Evolutionary conservation across 2,329 filamentous ascomycete genomes (phyloP), one percentile per base, ranked within the genome.

Genomic region (Fonsecaea pedrosoi): DNA sequence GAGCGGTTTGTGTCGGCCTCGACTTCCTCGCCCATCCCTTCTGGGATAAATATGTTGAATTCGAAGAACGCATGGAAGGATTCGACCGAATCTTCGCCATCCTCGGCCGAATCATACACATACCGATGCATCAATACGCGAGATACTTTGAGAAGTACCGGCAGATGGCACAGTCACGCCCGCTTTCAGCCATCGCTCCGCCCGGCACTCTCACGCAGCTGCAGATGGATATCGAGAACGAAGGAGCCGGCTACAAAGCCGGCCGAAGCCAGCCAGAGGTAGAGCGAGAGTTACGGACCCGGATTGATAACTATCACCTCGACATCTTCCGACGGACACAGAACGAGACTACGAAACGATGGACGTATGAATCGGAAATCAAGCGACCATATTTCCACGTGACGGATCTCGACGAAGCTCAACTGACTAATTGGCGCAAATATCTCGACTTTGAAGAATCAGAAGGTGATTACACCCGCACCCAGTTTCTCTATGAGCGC

Each of bases 21-120:
- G 95, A 99, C 79, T 99, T 97, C 76, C 85, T 97, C 35, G 90
- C 94, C 1, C 93, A 97, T 77, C 93, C 93, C 0, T 97, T 99
- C 81, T 99, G 95, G 95, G 95, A 99, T 79, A 98, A 97, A 80
- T 99, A 97, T 76, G 88, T 99, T 70, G 95, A 98, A 77, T 98
- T 96, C 75, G 95, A 98, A 77, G 94, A 97, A 77, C 90, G 94
- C 1, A 84, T 94, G 69, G 93, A 97, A 74, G 88, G 90, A 0
- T 87, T 90, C 13, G 92, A 96, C 70, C 92, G 89, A 74, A 92
- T 97, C 62, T 96, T 96, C 73, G 88, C 87, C 48, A 92, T 99
- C 64, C 85, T 97, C 60, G 85, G 86, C 68, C 91, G 94, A 62
- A 86, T 97, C 64, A 91, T 97, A 62, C 87, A 91, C 74, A 93